Percentiles rank a stretch among this genome's conserved stretches.
These are phyloP conservation scores for Stygiomarasmius scandens DNA, from an alignment of 1,284 basidiomycete species.

Conservation along the genomic window DNA sequence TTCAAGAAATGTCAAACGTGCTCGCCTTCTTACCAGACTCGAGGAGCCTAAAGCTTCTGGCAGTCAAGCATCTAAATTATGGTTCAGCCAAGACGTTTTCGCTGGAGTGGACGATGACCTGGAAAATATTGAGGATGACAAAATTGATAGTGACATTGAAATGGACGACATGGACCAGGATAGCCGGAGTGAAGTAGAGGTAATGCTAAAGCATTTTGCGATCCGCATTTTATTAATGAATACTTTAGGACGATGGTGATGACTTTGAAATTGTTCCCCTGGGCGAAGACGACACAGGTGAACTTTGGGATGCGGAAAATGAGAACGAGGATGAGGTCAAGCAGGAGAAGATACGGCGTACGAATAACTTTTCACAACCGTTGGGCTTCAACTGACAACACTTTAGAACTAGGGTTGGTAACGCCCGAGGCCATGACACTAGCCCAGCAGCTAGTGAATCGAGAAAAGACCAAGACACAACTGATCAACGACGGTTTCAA, in stretches of 20 bases:
- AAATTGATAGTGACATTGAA: conserved; percentile 39
- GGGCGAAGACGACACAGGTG: conserved; percentile 61
- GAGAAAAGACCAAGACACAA: conserved; percentile 85
- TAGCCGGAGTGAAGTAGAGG: conserved; percentile 20
- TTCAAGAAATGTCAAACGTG: conserved; percentile 39
- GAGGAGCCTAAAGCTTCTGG: conserved; percentile 36
- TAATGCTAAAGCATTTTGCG: background rate
- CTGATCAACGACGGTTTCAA: conserved; percentile 97
- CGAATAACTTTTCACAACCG: conserved; percentile 28
- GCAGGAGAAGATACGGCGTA: conserved; percentile 73
- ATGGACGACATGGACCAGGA: conserved; percentile 30
- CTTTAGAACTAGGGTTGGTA: conserved; percentile 78
- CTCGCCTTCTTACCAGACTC: conserved; percentile 43
- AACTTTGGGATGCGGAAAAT: conserved; percentile 83
- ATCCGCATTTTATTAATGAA: background rate
- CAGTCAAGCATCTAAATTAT: conserved; percentile 66
- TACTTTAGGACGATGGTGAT: conserved; percentile 38
- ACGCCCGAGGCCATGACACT: conserved; percentile 93
- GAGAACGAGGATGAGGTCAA: conserved; percentile 81
- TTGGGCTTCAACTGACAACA: conserved; percentile 9
- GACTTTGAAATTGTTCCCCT: conserved; percentile 80
- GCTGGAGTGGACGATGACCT: conserved; percentile 63
- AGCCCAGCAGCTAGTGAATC: conserved; percentile 92
- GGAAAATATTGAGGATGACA: conserved; percentile 43
- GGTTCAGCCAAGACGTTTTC: conserved; percentile 97